Evolutionary conservation across 2,329 filamentous ascomycete species (phyloP).

Genomic region (Ascomycota sp.): DNA sequence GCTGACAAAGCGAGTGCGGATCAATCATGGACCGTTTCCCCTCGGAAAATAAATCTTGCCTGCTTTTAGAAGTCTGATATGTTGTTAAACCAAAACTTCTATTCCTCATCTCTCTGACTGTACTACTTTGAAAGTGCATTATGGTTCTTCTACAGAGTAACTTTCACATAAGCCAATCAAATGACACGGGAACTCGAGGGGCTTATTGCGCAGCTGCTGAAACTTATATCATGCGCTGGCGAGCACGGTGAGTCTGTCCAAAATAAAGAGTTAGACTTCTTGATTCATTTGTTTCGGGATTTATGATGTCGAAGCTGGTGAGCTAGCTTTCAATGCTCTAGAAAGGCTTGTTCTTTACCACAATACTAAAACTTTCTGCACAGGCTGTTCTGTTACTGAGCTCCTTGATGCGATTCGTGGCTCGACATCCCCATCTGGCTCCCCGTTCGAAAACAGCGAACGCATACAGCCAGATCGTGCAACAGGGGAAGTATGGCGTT

Average conservation of each 20-base stretch:
- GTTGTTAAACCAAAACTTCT: neutral
- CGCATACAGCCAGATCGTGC: constrained; percentile 7
- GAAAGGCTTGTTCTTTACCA: neutral
- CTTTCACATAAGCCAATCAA: too few species aligned
- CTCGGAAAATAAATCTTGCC: too few species aligned
- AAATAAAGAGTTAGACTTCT: neutral
- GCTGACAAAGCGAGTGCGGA: too few species aligned
- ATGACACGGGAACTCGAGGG: constrained; percentile 18
- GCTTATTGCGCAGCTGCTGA: constrained; percentile 14
- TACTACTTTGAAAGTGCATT: too few species aligned
- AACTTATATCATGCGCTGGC: constrained; percentile 16
- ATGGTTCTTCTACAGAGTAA: too few species aligned
- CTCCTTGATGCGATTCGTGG: constrained; percentile 12
- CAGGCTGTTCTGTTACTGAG: constrained; percentile 13
- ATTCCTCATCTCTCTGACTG: neutral
- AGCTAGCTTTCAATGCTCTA: too few species aligned
- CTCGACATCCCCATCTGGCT: constrained; percentile 5
- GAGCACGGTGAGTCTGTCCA: constrained; percentile 13
- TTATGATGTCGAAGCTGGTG: constrained; percentile 1
- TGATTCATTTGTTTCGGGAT: neutral
- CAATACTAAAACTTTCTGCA: too few species aligned
- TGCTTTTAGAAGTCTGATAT: too few species aligned
- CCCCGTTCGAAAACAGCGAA: constrained; percentile 2
- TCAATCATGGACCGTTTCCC: too few species aligned
- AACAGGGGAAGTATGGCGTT: constrained; percentile 14